These are phyloP conservation scores for Allium sativum DNA, from an alignment of 106 monocot genomes.

Conservation along the genomic window DNA sequence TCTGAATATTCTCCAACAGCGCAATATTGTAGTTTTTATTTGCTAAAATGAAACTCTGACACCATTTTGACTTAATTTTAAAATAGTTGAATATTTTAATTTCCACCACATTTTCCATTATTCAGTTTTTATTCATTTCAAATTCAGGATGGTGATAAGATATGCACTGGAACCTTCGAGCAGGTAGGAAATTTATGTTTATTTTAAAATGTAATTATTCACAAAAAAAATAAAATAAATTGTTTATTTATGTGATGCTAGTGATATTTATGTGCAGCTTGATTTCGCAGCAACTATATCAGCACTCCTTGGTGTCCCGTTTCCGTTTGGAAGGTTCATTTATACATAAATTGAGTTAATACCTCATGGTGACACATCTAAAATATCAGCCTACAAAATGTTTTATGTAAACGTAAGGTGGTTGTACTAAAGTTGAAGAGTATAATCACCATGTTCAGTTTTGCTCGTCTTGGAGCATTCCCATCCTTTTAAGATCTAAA, in stretches of 20 bases:
- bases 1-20: not conserved
- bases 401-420: not conserved
- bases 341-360: slow-evolving; percentile 4
- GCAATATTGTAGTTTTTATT: not conserved
- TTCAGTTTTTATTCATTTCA: not conserved
- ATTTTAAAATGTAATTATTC: slow-evolving; percentile 1
- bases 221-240: not conserved
- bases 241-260: not conserved
- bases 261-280: slow-evolving; percentile 42
- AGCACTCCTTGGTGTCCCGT: slow-evolving; percentile 88
- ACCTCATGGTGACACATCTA: not conserved
- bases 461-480: not conserved
- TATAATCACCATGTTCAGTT: not conserved
- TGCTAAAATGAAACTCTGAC: too few species aligned
- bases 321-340: slow-evolving; percentile 94
- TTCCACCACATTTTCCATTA: not conserved
- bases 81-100: too few species aligned
- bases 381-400: slow-evolving; percentile 3
- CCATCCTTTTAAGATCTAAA: slow-evolving; percentile 2
- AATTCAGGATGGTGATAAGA: slow-evolving; percentile 59
- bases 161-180: slow-evolving; percentile 61
- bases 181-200: slow-evolving; percentile 39
- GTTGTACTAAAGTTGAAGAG: not conserved
- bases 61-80: too few species aligned
- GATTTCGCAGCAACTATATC: slow-evolving; percentile 88